Conservation (phyloP, 2,329 filamentous ascomycete species). For the Chrysoporthe cubensis region DNA sequence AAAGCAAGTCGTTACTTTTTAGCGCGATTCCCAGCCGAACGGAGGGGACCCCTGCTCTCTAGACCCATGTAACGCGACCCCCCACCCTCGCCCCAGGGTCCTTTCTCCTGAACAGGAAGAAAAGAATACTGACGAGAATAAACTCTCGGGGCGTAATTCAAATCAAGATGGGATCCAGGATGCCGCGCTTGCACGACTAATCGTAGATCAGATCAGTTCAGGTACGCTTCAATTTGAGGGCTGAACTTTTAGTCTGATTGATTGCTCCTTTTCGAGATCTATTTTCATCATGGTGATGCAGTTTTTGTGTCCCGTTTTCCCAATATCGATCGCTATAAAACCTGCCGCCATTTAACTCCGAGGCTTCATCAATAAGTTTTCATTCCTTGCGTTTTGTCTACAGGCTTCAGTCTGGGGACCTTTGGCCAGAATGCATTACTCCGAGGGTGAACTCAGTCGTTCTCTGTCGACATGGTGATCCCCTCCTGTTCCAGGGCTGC, state of each 20-base stretch:
- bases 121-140: background rate
- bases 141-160: background rate
- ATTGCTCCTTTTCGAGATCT: slow-evolving; percentile 1
- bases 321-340: background rate
- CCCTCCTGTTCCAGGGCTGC: slow-evolving; percentile 70
- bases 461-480: slow-evolving; percentile 35
- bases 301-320: background rate
- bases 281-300: background rate
- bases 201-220: background rate
- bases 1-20: slow-evolving; percentile 10
- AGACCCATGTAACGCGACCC: background rate
- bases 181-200: background rate
- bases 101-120: background rate
- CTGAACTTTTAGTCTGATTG: background rate
- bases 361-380: background rate
- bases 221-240: background rate
- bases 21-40: slow-evolving; percentile 11
- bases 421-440: background rate
- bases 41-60: slow-evolving; percentile 16
- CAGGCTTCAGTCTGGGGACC: too few species aligned
- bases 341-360: background rate
- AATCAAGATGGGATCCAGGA: too few species aligned
- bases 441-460: slow-evolving; percentile 16
- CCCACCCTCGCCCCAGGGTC: background rate
- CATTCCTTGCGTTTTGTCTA: too few species aligned